Base-by-base conservation (phyloP, 2,329 filamentous ascomycete species). In the Claviceps digitariae region DNA sequence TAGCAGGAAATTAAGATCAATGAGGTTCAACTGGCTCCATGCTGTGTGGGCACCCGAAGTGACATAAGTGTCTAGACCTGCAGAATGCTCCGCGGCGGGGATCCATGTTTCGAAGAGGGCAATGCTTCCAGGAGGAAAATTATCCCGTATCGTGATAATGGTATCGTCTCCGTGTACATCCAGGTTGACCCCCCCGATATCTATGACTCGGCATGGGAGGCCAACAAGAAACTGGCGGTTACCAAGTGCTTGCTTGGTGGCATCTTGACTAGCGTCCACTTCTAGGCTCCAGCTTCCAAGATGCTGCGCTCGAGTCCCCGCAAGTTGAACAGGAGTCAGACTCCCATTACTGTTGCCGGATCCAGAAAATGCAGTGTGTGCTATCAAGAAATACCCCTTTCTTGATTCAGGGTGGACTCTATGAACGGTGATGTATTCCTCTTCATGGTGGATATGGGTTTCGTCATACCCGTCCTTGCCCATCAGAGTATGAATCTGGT, bases 81-180 rank as follows among this genome's bases (percentile, higher is more conserved):
- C 79, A 1, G 86, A 83, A 66, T 95, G 87, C 64, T 96, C 89
- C 2, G 87, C 87, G 25, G 82, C 82, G 4, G 90, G 90, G 29
- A 97, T 93, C 84, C 87, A 97, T 0, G 93, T 98, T 71, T 97
- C 90, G 60, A 96, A 95, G 2, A 98, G 74, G 2, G 90, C 90
- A 59, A 98, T 95, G 59, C 90, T 95, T 55, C 93, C 93, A 15
- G 94, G 90, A 3, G 90, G 88, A 65, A 98, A 95, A 57, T 83
- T 81, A 48, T 90, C 83, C 2, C 86, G 83, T 17, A 95, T 82
- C 0, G 81, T 83, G 57, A 98, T 89, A 53, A 83, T 78, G 1
- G 90, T 91, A 60, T 89, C 83, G 47, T 86, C 79, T 4, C 78
- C 83, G 51, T 82, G 77, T n/a, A 77, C 73, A 57, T 91, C 84